These are phyloP conservation scores for Pachyrhizus erosus DNA, from an alignment of 306 rosid species.

Conservation along the genomic window DNA sequence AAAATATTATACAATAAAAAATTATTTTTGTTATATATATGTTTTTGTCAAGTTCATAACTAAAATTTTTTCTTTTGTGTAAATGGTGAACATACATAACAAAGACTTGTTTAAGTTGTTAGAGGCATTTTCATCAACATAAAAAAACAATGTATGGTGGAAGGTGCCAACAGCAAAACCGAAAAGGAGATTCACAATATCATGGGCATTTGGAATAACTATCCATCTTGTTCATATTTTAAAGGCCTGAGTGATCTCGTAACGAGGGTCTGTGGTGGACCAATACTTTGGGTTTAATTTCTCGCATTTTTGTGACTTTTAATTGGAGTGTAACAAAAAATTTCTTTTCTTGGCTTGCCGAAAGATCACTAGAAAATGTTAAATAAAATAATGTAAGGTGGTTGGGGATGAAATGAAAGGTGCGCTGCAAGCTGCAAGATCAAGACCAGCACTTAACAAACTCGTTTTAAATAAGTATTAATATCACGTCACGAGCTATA, in stretches of 20 bases:
- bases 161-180: too few relatives aligned
- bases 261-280: background rate
- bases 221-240: background rate
- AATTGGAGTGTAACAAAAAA: too few relatives aligned
- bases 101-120: too few relatives aligned
- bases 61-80: too few relatives aligned
- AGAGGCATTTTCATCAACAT: too few relatives aligned
- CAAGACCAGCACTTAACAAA: background rate
- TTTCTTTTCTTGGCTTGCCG: too few relatives aligned
- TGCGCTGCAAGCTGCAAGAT: background rate
- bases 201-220: background rate
- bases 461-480: background rate
- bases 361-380: background rate
- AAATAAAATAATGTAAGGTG: constrained; percentile 5
- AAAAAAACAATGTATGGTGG: too few relatives aligned
- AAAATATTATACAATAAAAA: too few relatives aligned
- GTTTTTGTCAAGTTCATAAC: too few relatives aligned
- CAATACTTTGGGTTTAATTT: background rate
- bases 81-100: too few relatives aligned
- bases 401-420: background rate
- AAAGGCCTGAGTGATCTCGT: background rate
- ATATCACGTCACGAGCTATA: background rate
- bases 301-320: background rate
- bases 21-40: too few relatives aligned
- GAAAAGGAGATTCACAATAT: too few relatives aligned